Evolutionary conservation across 176 grass and related monocot species (phyloP).

Genomic region (Microstegium vimineum): DNA sequence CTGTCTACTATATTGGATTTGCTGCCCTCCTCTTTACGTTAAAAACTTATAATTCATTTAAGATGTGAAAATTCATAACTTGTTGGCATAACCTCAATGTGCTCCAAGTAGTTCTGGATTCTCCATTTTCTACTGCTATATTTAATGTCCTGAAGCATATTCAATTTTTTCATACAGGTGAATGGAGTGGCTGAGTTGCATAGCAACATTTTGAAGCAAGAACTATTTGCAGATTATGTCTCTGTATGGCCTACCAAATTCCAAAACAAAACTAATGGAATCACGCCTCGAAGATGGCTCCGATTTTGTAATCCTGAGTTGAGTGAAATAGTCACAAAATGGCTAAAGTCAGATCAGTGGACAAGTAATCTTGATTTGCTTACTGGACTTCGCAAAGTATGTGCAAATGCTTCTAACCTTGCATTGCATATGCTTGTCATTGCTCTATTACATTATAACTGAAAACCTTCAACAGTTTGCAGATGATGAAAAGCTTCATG

Average conservation of each 20-base stretch:
- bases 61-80: background rate
- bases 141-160: conserved; percentile 23
- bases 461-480: conserved; percentile 50
- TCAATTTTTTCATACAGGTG: conserved; percentile 53
- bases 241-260: conserved; percentile 74
- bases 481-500: conserved; percentile 63
- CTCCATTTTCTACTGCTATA: conserved; percentile 1
- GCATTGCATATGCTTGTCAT: conserved; percentile 15
- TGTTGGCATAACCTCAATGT: background rate
- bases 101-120: background rate
- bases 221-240: conserved; percentile 61
- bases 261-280: conserved; percentile 88
- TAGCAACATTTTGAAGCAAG: conserved; percentile 76
- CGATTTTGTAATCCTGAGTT: conserved; percentile 72
- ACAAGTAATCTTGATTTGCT: conserved; percentile 70
- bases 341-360: conserved; percentile 73
- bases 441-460: conserved; percentile 18
- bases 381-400: conserved; percentile 65
- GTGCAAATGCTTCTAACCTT: conserved; percentile 34
- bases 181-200: conserved; percentile 83
- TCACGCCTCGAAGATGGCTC: conserved; percentile 76
- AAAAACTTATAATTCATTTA: background rate
- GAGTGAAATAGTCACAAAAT: conserved; percentile 66
- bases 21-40: background rate
- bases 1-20: conserved; percentile 11